Evolutionary conservation across 495 filamentous ascomycete genomes (phyloP), one percentile per base, ranked within the genome.

Genomic region (Tetracladium setigerum): DNA sequence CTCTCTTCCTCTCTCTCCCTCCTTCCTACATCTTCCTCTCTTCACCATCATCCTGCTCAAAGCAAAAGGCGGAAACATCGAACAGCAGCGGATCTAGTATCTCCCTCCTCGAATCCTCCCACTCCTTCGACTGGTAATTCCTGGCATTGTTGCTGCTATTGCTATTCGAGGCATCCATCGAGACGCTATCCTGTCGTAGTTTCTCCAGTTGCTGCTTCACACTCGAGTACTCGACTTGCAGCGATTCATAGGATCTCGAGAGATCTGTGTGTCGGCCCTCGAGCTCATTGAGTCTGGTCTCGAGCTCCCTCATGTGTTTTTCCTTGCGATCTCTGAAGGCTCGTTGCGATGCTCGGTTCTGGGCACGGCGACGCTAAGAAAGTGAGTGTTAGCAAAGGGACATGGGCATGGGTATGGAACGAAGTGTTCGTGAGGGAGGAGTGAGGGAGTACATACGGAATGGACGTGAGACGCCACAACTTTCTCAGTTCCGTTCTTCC

Each of bases 301-400:
- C 91, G n/a, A 97, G 82, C 44, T 95, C 89, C 60, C 84, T 84
- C 46, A 95, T 88, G 57, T 92, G 89, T 34, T 83, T 81, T 59
- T 96, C 91, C 65, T 96, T 97, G 51, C 91, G 84, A 62, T 97
- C 91, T 39, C 91, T 85, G 63, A 96, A 97, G 33, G 91, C 91
- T 57, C 91, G 83, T 70, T 96, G 92, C 30, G 92, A 92, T 64
- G 90, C 89, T 42, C 57, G 41, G 34, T 60, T 60, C 30, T 60
- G 57, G 27, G 57, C 57, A 24, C 57, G 43, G 14, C 57, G 53
- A 11, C 53, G 51, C 57, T 56, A 32, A 4, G 17, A n/a, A n/a
- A 27, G 14, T 35, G 24, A 49, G 24, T 48, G 38, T 41, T 14
- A 44, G n/a, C 5, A 48, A 5, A 15, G 10, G 16, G 15, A 14